These are phyloP conservation scores for Colletotrichum noveboracense DNA, from an alignment of 2,329 filamentous ascomycete genomes.

Conservation along the genomic window DNA sequence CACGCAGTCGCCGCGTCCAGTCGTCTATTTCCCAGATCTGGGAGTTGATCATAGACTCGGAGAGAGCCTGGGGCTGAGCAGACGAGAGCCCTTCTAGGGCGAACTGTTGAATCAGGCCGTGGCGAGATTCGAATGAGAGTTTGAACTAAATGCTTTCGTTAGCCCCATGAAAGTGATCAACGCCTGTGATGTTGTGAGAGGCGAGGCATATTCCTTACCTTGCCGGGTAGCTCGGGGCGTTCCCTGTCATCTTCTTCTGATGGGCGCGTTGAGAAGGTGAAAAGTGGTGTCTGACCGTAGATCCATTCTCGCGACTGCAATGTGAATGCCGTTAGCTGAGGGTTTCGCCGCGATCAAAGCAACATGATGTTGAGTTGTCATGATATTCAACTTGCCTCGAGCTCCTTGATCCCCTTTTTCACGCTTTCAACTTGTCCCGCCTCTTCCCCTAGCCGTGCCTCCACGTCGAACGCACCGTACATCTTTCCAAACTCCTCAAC, in stretches of 20 bases:
- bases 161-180: neutral
- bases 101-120: conserved; percentile 41
- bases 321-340: neutral
- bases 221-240: conserved; percentile 53
- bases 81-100: conserved; percentile 20
- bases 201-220: conserved; percentile 37
- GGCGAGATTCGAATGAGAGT: conserved; percentile 39
- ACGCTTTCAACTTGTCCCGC: conserved; percentile 56
- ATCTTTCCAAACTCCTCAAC: conserved; percentile 69
- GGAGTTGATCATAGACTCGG: neutral
- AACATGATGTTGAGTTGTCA: conserved; percentile 23
- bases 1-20: conserved; percentile 8
- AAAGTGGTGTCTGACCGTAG: conserved; percentile 85
- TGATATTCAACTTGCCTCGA: conserved; percentile 53
- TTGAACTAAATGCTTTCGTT: conserved; percentile 19
- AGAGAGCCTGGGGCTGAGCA: neutral
- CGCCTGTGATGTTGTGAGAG: neutral
- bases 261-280: conserved; percentile 70
- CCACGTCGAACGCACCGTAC: conserved; percentile 57
- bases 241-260: conserved; percentile 63
- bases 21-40: conserved; percentile 21
- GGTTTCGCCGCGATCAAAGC: neutral
- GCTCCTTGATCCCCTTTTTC: conserved; percentile 64
- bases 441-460: conserved; percentile 49
- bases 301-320: conserved; percentile 73